Conservation (phyloP, 805 yeast species). For the Vanderwaltozyma verrucispora region DNA sequence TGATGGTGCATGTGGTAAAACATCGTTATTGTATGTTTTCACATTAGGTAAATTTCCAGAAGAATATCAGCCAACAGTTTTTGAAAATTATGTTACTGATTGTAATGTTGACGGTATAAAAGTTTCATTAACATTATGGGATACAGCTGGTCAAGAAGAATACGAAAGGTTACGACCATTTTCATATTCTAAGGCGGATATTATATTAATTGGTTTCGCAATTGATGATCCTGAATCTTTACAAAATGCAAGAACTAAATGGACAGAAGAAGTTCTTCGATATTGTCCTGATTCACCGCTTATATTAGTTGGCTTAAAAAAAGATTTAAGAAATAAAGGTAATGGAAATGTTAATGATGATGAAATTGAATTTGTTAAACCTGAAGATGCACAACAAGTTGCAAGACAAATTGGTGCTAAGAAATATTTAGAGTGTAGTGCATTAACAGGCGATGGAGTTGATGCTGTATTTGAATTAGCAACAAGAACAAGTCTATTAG, state of each 20-base stretch:
- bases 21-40: slow-evolving; percentile 82
- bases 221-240: slow-evolving; percentile 77
- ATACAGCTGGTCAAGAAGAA: slow-evolving; percentile 95
- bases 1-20: slow-evolving; percentile 93
- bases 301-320: slow-evolving; percentile 73
- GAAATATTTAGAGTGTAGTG: slow-evolving; percentile 76
- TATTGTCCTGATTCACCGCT: slow-evolving; percentile 77
- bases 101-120: slow-evolving; percentile 91
- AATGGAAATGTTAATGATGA: too few relatives aligned
- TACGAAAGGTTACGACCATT: slow-evolving; percentile 83
- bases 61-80: slow-evolving; percentile 88
- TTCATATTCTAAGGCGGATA: slow-evolving; percentile 80
- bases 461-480: slow-evolving; percentile 91
- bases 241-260: slow-evolving; percentile 70
- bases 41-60: slow-evolving; percentile 89
- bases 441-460: slow-evolving; percentile 89
- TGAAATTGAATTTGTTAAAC: slow-evolving; percentile 39
- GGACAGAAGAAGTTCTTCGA: slow-evolving; percentile 76
- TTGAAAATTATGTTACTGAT: slow-evolving; percentile 89
- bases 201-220: slow-evolving; percentile 78
- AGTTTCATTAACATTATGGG: slow-evolving; percentile 85
- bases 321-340: slow-evolving; percentile 52
- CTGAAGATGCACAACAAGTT: slow-evolving; percentile 49
- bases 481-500: slow-evolving; percentile 67
- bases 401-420: slow-evolving; percentile 78